Base-by-base conservation (phyloP, 176 grass and related monocot genomes). In the Ampelocalamus luodianensis region DNA sequence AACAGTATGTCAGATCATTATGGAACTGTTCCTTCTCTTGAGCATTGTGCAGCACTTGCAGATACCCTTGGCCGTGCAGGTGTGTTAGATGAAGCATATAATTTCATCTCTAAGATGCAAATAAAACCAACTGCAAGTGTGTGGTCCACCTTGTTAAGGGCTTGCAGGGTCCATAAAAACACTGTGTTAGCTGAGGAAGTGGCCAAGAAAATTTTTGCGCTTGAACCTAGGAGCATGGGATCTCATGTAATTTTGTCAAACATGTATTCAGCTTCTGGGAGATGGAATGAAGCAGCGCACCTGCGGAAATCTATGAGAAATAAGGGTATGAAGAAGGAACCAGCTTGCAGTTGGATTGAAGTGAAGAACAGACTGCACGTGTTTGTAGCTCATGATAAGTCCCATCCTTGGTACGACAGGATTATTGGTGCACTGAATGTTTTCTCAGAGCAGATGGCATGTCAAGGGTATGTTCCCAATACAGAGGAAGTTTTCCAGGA, bases 271-370 rank as follows among this genome's bases (percentile, higher is more conserved):
- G 76, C 87, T 83, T 83, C 90, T 7, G 85, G 92, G 38, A 92
- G 87, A 88, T 94, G 92, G 92, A 86, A 74, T 79, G 92, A 92
- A 88, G 92, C 85, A 50, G 90, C 85, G 17, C 77, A 77, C 50
- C 71, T 94, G 68, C 29, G 92, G 32, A 87, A 66, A 83, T 81
- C 87, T 26, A 90, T 92, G 85, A 92, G 88, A 84, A 84, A 86
- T 14, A 94, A 92, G 40, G 82, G 92, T 36, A 83, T 92, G 81
- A 90, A 79, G 82, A 94, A 94, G 85, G 90, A 88, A 68, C 90
- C 90, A 39, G 92, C 89, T 83, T 94, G 87, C 80, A 94, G 92
- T 74, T 94, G 92, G 92, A 92, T 94, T 62, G 92, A 94, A 83
- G 68, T 94, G 45, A 88, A 88, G 85, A 94, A 83, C 79, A 82